Base-by-base conservation (phyloP, 164 flowering plant species). In the Piper longum region DNA sequence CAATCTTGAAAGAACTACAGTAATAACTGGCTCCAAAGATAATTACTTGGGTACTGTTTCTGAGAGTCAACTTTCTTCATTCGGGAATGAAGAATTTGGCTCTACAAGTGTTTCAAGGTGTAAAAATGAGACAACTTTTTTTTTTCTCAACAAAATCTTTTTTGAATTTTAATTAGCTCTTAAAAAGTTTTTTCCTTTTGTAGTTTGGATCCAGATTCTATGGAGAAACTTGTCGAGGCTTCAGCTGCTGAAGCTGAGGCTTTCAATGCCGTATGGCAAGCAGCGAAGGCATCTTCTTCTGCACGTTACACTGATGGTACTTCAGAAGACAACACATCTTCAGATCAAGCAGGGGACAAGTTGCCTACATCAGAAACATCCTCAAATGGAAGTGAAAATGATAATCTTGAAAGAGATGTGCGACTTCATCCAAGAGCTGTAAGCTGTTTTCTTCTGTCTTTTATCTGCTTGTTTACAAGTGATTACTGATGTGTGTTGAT, bases 161-260 rank as follows among this genome's bases (percentile, higher is more conserved):
- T 26, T 45, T 36, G 36, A 19, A 12, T 58, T 56, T 42, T 54
- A 9, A 7, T 59, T 52, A 41, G 39, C 43, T 65, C 41, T 39
- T 9, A 17, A 5, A 51, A 43, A 44, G 61, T 19, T 3, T 41
- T 48, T 62, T 60, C 56, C 52, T 43, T 61, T 65, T 17, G 48
- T 78, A 84, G 89, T 73, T 72, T 79, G 79, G 91, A 87, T 77
- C 76, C 71, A 69, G 82, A 80, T 57, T 87, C 96, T 11, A 74
- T 87, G 79, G 91, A 95, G 64, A 88, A 83, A 75, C 77, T 91
- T 59, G 87, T 83, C 63, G 86, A 85, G 74, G 88, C 87, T 55
- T 95, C 97, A 64, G 83, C 97, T 70, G 99, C 99, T 64, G 99
- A 95, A 83, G 97, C 97, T 58, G 96, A 89, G 73, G 97, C 89